phyloP scores from a whole-genome alignment of 768 basidiomycete species.

The Suillus subaureus region DNA sequence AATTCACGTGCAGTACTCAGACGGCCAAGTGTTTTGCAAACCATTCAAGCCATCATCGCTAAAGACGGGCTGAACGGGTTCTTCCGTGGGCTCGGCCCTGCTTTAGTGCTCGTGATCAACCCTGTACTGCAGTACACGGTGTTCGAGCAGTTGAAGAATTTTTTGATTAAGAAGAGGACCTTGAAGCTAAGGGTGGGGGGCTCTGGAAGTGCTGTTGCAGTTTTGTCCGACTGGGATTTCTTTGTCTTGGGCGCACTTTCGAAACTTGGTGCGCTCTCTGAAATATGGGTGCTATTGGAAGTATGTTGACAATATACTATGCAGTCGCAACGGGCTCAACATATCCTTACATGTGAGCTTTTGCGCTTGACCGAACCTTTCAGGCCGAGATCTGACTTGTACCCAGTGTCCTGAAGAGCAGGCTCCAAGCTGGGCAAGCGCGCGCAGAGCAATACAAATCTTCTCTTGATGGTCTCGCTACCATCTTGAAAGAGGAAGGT shows the following conservation, averaged over 20 bases:
- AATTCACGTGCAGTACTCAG: slow-evolving; percentile 31
- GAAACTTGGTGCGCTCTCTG: slow-evolving; percentile 65
- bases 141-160: slow-evolving; percentile 94
- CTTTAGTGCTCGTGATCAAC: slow-evolving; percentile 91
- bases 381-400: background rate
- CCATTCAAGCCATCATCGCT: slow-evolving; percentile 65
- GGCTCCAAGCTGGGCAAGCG: slow-evolving; percentile 75
- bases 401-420: slow-evolving; percentile 68
- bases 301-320: slow-evolving; percentile 5
- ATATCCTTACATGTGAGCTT: slow-evolving; percentile 73
- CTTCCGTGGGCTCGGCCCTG: slow-evolving; percentile 92
- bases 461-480: slow-evolving; percentile 72
- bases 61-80: slow-evolving; percentile 79
- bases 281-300: background rate
- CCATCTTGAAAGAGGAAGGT: slow-evolving; percentile 80
- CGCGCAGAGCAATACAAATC: slow-evolving; percentile 73
- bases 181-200: slow-evolving; percentile 51
- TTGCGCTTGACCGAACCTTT: background rate
- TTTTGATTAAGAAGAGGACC: slow-evolving; percentile 65
- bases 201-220: slow-evolving; percentile 43
- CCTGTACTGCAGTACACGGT: slow-evolving; percentile 92
- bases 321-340: slow-evolving; percentile 57
- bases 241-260: slow-evolving; percentile 94
- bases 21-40: slow-evolving; percentile 68
- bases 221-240: slow-evolving; percentile 84